phyloP scores from a whole-genome alignment of 2,329 filamentous ascomycete genomes.

The Zasmidium citrigriseum region DNA sequence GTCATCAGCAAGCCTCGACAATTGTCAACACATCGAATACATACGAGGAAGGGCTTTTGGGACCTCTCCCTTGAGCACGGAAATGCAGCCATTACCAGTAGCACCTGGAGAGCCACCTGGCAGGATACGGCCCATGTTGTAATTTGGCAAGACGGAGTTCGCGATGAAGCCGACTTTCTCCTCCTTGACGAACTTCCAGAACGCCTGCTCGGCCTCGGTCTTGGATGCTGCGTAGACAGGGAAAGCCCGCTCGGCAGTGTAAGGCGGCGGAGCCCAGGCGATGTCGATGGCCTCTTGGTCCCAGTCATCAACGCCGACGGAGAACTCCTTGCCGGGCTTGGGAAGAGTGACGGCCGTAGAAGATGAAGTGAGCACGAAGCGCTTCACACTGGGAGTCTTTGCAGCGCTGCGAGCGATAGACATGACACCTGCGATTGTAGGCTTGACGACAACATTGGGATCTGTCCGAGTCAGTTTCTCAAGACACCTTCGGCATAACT shows the following conservation, averaged over 20 bases:
- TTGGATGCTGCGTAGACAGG: constrained; percentile 51
- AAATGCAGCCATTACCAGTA: constrained; percentile 13
- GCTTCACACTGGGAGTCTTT: constrained; percentile 43
- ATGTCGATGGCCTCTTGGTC: constrained; percentile 32
- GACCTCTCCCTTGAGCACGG: constrained; percentile 22
- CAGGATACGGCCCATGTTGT: constrained; percentile 27
- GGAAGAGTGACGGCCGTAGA: constrained; percentile 40
- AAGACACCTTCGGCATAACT: too few species aligned
- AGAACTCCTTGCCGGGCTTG: constrained; percentile 36
- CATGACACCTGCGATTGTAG: constrained; percentile 33
- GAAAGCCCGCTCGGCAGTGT: constrained; percentile 25
- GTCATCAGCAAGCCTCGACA: background rate
- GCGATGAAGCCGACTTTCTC: constrained; percentile 47
- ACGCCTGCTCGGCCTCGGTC: constrained; percentile 46
- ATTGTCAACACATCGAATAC: background rate
- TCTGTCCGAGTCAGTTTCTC: too few species aligned
- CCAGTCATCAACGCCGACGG: constrained; percentile 34
- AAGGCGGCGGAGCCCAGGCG: constrained; percentile 37
- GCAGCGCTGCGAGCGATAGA: constrained; percentile 42
- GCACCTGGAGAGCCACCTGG: constrained; percentile 16
- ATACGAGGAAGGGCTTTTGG: constrained; percentile 19
- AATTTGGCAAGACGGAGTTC: constrained; percentile 39
- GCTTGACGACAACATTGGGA: constrained; percentile 46
- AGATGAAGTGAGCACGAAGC: constrained; percentile 48
- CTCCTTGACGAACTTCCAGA: constrained; percentile 50